Base-by-base conservation (phyloP, 176 grass and related monocot genomes). In the Puccinellia tenuiflora region DNA sequence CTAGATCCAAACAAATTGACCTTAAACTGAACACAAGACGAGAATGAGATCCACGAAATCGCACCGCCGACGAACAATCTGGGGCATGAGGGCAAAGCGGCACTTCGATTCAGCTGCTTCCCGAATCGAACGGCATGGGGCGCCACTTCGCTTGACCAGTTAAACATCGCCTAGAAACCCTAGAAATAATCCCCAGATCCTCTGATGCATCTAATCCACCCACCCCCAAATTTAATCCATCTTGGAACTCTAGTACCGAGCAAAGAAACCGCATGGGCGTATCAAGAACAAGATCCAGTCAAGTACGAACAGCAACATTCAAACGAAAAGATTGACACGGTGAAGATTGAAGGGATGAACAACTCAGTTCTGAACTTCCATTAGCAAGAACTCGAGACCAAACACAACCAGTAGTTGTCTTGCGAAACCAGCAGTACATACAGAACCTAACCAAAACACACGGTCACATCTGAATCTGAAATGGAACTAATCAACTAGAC, bases 21-120 rank as follows among this genome's bases (percentile, higher is more conserved):
- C 21, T 40, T 12, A 16, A 77, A 59, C 52, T 3, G 20, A 74
- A 33, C 60, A 33, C 3, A 24, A 22, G 4, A 16, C 59, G 0
- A 31, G 24, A 7, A 24, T 1, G 12, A 1, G 62, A 29, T 45
- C 1, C 0, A 71, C 10, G 6, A 26, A 71, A 39, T 21, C 5
- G 9, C 38, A 91, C 92, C 88, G 3, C 80, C 76, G 2, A 91
- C 48, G 30, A 94, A 94, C 20, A 79, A 21, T 8, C 75, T 94
- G 62, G 70, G 75, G 25, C 39, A 46, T 28, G 43, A 51, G 0
- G 59, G 77, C 13, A 52, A 69, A 31, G 30, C 67, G 0, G 75
- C 29, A 1, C 9, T 76, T 11, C 76, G 84, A 67, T 55, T n/a
- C 21, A 85, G 20, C 26, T 79, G 7, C 31, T 33, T 80, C 13